phyloP scores from a whole-genome alignment of 768 basidiomycete genomes.

The Hydnomerulius pinastri region DNA sequence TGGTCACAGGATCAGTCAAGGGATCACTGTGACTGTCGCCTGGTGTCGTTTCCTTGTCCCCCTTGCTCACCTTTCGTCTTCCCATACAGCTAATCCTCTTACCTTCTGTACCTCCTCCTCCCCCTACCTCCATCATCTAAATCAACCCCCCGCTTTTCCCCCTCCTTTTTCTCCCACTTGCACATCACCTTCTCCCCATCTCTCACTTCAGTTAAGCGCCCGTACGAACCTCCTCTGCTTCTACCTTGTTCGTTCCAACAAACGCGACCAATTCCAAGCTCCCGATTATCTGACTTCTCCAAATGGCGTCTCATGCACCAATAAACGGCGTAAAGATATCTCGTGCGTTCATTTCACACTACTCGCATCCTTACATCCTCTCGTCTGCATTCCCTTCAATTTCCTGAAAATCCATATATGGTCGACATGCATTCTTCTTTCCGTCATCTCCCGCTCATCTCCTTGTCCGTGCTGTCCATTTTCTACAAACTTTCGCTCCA shows the following conservation, averaged over 20 bases:
- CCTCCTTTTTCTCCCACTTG: slow-evolving; percentile 3
- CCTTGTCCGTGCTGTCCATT: slow-evolving; percentile 36
- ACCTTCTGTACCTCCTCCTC: slow-evolving; percentile 15
- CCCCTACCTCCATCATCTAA: slow-evolving; percentile 2
- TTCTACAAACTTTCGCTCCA: slow-evolving; percentile 5
- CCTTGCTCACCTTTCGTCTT: slow-evolving; percentile 17
- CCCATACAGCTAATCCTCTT: slow-evolving; percentile 9
- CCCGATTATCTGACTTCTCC: slow-evolving; percentile 12
- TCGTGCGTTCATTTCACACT: slow-evolving; percentile 52
- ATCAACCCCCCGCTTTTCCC: neutral
- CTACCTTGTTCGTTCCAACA: slow-evolving; percentile 2
- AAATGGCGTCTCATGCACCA: slow-evolving; percentile 76
- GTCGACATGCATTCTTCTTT: slow-evolving; percentile 24
- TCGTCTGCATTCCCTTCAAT: slow-evolving; percentile 8
- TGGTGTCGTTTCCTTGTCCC: slow-evolving; percentile 27
- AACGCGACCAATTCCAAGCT: slow-evolving; percentile 2
- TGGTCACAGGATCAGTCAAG: slow-evolving; percentile 33
- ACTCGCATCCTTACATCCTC: slow-evolving; percentile 15
- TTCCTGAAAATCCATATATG: slow-evolving; percentile 30
- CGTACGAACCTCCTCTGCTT: slow-evolving; percentile 13
- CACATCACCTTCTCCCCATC: neutral
- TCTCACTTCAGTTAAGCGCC: slow-evolving; percentile 12
- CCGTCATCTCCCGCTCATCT: slow-evolving; percentile 36
- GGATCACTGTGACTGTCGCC: slow-evolving; percentile 26
- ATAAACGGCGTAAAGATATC: slow-evolving; percentile 89